Percentiles rank a stretch among this genome's conserved stretches.
phyloP scores from a whole-genome alignment of 192 early-diverging fungal species.

The Spizellomyces sp. region DNA sequence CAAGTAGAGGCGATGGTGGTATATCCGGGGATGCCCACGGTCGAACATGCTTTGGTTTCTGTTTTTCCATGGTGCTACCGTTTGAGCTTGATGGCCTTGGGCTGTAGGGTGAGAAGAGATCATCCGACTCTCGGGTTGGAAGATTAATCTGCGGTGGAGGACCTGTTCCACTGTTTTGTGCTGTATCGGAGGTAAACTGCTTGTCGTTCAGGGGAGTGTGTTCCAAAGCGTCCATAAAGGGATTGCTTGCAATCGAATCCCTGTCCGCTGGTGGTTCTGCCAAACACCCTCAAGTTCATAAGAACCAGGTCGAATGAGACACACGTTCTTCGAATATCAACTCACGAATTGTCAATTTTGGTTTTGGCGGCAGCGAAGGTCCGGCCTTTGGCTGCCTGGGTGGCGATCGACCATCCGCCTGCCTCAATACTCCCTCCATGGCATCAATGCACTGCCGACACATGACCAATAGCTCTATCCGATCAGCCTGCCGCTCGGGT shows the following conservation, averaged over 20 bases:
- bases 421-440: neutral
- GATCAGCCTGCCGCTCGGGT: neutral
- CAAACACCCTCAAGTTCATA: neutral
- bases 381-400: neutral
- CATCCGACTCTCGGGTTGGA: neutral
- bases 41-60: neutral
- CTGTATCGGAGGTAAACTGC: neutral
- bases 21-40: constrained; percentile 23
- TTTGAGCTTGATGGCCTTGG: neutral
- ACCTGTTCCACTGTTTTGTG: neutral
- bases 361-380: neutral
- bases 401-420: neutral
- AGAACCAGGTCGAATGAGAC: neutral
- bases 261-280: neutral
- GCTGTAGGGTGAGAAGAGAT: neutral
- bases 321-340: neutral
- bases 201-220: no score
- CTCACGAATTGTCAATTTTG: neutral
- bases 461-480: neutral
- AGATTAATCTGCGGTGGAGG: neutral
- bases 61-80: neutral
- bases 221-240: no score
- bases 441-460: neutral
- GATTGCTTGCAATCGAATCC: no score
- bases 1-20: constrained; percentile 24